Evolutionary conservation across 2,329 filamentous ascomycete genomes (phyloP).

Genomic region (Colletotrichum sidae): DNA sequence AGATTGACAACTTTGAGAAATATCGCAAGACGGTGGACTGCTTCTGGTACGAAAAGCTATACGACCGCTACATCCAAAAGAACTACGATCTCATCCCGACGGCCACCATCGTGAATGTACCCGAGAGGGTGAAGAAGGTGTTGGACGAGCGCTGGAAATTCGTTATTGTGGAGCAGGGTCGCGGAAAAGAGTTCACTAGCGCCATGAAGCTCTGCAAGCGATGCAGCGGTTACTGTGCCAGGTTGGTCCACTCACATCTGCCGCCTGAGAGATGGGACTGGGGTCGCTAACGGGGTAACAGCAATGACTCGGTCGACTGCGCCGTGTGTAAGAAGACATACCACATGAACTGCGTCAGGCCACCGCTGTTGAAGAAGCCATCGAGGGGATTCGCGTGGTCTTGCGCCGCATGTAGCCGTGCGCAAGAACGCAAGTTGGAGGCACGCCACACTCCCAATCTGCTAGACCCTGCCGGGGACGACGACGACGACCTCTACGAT

Average conservation of each 20-base stretch:
- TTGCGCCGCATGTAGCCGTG: conserved; percentile 93
- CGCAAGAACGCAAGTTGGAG: conserved; percentile 93
- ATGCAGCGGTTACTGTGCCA: conserved; percentile 91
- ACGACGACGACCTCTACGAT: conserved; percentile 71
- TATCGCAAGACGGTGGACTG: conserved; percentile 87
- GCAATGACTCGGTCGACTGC: conserved; percentile 95
- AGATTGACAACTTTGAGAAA: conserved; percentile 84
- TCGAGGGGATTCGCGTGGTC: conserved; percentile 98
- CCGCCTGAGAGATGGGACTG: conserved; percentile 20
- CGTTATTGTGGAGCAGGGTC: conserved; percentile 92
- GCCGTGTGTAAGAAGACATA: conserved; percentile 95
- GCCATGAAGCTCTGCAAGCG: conserved; percentile 96
- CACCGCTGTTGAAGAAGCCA: conserved; percentile 92
- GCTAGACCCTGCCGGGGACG: conserved; percentile 75
- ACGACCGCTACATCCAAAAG: conserved; percentile 97
- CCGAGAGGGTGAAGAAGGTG: conserved; percentile 93
- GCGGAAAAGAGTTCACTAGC: conserved; percentile 94
- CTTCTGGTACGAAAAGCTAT: conserved; percentile 98
- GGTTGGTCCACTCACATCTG: conserved; percentile 62
- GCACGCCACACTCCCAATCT: conserved; percentile 86
- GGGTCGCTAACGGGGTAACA: conserved; percentile 48
- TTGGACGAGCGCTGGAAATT: conserved; percentile 97
- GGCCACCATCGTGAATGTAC: conserved; percentile 93
- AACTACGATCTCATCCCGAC: conserved; percentile 98
- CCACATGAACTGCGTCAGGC: conserved; percentile 97